Conservation (phyloP, 2,329 filamentous ascomycete species). For the Aspergillus jensenii region DNA sequence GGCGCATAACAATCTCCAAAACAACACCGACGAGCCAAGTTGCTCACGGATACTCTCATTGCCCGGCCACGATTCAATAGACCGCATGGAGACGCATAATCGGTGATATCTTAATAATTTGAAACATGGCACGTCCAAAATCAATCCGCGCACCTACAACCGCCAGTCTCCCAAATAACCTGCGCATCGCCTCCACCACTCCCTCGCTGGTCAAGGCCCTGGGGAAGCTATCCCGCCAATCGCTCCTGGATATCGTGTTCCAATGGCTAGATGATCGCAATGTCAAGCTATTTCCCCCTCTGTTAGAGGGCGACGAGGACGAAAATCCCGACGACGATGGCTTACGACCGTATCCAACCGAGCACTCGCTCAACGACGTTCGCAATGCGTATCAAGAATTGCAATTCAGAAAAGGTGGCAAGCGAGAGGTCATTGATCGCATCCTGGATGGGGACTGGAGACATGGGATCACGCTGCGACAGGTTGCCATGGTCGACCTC, state of each 20-base stretch:
- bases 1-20: conserved; percentile 1
- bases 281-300: conserved; percentile 59
- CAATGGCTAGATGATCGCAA: conserved; percentile 75
- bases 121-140: conserved; percentile 31
- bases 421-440: conserved; percentile 56
- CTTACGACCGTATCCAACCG: conserved; percentile 69
- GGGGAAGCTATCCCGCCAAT: conserved; percentile 67
- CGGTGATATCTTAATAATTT: background rate
- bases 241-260: conserved; percentile 69
- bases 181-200: conserved; percentile 67
- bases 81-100: background rate
- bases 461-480: conserved; percentile 54
- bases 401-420: conserved; percentile 53
- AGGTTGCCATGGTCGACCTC: conserved; percentile 56
- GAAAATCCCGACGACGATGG: conserved; percentile 57
- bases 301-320: conserved; percentile 52
- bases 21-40: background rate
- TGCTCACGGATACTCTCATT: background rate
- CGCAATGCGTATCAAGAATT: conserved; percentile 63
- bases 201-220: conserved; percentile 66
- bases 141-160: conserved; percentile 61
- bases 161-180: conserved; percentile 67
- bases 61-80: background rate
- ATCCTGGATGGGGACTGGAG: conserved; percentile 60
- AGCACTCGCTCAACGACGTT: conserved; percentile 64